A percentile compares a stretch with the other conserved stretches of the same genome.
phyloP scores from a whole-genome alignment of 192 early-diverging fungal species.

The Backusella mclennaniae region DNA sequence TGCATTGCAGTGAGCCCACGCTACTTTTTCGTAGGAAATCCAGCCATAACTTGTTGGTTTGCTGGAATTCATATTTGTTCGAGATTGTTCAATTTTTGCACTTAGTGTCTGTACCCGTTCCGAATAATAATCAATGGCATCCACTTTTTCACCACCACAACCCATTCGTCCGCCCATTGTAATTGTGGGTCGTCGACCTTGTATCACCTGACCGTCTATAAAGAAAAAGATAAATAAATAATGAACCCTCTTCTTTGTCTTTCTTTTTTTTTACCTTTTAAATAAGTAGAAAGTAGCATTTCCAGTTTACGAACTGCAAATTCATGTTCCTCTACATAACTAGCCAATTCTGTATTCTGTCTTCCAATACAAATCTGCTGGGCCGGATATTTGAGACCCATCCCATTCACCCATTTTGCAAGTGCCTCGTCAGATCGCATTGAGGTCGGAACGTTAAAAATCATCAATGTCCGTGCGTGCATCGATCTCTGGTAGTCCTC shows the following conservation, averaged over 20 bases:
- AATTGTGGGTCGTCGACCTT: conserved; percentile 36
- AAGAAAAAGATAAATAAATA: background rate
- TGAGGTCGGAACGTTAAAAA: conserved; percentile 57
- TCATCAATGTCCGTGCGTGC: conserved; percentile 67
- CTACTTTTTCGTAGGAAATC: conserved; percentile 62
- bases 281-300: conserved; percentile 56
- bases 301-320: conserved; percentile 63
- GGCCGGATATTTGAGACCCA: conserved; percentile 42
- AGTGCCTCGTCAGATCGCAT: conserved; percentile 59
- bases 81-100: conserved; percentile 49
- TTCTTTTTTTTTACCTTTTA: conserved; percentile 32
- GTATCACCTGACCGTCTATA: conserved; percentile 29
- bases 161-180: conserved; percentile 27
- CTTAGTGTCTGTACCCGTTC: conserved; percentile 56
- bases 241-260: background rate
- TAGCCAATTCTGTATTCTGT: conserved; percentile 61
- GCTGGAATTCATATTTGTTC: conserved; percentile 45
- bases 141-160: conserved; percentile 50
- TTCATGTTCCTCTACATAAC: conserved; percentile 65
- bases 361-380: conserved; percentile 64
- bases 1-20: conserved; percentile 43
- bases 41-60: conserved; percentile 68
- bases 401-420: conserved; percentile 42
- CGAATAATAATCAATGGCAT: conserved; percentile 73
- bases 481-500: conserved; percentile 59